Conservation (phyloP, 768 basidiomycete genomes). For the Clitopilus hobsonii region DNA sequence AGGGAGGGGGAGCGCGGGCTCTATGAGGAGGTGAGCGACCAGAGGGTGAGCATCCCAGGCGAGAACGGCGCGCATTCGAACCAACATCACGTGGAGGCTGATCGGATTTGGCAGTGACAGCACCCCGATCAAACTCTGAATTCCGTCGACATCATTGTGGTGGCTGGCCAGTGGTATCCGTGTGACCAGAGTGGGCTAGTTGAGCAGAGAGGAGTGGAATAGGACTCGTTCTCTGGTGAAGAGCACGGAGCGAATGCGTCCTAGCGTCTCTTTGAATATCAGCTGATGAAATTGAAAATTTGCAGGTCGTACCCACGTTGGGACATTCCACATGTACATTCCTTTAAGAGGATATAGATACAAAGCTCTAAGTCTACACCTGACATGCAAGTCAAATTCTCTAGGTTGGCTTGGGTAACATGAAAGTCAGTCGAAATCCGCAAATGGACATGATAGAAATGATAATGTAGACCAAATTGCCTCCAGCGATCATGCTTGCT, state of each 20-base stretch:
- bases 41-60: slow-evolving; percentile 8
- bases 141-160: neutral
- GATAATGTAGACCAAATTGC: slow-evolving; percentile 37
- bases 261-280: too few species aligned
- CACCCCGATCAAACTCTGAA: neutral
- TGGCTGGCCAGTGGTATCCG: neutral
- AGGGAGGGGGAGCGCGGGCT: slow-evolving; percentile 12
- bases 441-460: slow-evolving; percentile 22
- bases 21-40: slow-evolving; percentile 15
- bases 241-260: too few species aligned
- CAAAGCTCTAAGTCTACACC: neutral
- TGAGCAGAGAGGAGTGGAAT: too few species aligned
- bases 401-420: slow-evolving; percentile 13
- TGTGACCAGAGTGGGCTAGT: neutral
- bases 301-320: too few species aligned
- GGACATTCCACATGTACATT: too few species aligned
- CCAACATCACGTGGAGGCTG: slow-evolving; percentile 22
- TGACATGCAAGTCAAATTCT: neutral
- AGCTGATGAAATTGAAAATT: too few species aligned
- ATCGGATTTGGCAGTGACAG: neutral
- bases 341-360: too few species aligned
- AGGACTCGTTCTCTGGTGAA: too few species aligned
- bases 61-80: slow-evolving; percentile 20
- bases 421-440: slow-evolving; percentile 21
- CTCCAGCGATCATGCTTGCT: slow-evolving; percentile 37